These are phyloP conservation scores for Camelina laxa DNA, from an alignment of 345 rosid genomes.

Conservation along the genomic window DNA sequence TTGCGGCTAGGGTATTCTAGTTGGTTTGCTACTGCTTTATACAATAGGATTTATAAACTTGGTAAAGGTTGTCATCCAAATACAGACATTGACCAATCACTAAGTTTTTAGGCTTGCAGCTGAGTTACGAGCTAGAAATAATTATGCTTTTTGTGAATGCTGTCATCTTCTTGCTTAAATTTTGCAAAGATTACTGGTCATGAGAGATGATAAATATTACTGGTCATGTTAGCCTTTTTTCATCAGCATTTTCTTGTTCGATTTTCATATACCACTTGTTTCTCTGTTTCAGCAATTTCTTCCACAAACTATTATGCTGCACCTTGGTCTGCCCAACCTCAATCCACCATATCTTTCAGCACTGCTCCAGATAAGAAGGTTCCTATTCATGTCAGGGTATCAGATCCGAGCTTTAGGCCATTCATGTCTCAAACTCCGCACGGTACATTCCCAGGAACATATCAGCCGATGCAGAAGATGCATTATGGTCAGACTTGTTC, in stretches of 20 bases:
- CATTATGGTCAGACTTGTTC: slow-evolving; percentile 54
- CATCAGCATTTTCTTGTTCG: neutral
- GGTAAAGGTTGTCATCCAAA: neutral
- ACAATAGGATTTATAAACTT: slow-evolving; percentile 1
- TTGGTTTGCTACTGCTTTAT: slow-evolving; percentile 17
- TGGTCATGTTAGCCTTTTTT: slow-evolving; percentile 13
- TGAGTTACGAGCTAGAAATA: neutral
- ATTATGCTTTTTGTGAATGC: neutral
- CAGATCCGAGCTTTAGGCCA: slow-evolving; percentile 63
- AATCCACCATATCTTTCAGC: slow-evolving; percentile 55
- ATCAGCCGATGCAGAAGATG: slow-evolving; percentile 65
- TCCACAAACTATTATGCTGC: slow-evolving; percentile 65
- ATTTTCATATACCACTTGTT: slow-evolving; percentile 14
- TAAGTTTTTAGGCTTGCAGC: neutral
- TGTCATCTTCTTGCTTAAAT: neutral
- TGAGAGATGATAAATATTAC: neutral
- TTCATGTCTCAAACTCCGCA: slow-evolving; percentile 57
- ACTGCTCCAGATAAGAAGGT: slow-evolving; percentile 57
- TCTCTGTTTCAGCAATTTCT: slow-evolving; percentile 64
- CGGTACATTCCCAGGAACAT: slow-evolving; percentile 52
- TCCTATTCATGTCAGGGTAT: slow-evolving; percentile 55
- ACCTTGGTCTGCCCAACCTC: slow-evolving; percentile 73
- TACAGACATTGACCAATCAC: neutral
- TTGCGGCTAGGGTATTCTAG: neutral
- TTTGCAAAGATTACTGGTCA: neutral